A percentile compares a stretch with the other conserved stretches of the same genome.
phyloP scores from a whole-genome alignment of 1,139 yeast species.

The Kurtzmaniella quercitrusa region DNA sequence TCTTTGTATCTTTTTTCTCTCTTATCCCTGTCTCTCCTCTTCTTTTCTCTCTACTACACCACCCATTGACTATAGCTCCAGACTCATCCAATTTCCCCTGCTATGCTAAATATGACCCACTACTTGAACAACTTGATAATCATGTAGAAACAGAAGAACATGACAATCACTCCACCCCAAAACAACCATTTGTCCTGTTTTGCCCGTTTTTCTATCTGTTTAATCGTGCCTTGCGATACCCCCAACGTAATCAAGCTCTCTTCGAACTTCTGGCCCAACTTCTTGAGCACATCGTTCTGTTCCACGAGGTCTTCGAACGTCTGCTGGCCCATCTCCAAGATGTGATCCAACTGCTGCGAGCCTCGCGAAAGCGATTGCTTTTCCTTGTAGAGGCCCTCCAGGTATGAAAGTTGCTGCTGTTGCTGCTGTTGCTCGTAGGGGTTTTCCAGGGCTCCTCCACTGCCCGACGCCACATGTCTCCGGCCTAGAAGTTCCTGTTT shows the following conservation, averaged over 20 bases:
- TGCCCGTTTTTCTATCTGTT: slow-evolving; percentile 79
- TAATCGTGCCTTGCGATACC: slow-evolving; percentile 79
- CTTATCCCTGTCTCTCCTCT: too few species aligned
- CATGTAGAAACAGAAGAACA: slow-evolving; percentile 66
- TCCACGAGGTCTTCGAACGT: slow-evolving; percentile 85
- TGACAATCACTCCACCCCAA: slow-evolving; percentile 65
- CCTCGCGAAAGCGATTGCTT: slow-evolving; percentile 63
- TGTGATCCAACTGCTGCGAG: slow-evolving; percentile 79
- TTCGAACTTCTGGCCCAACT: slow-evolving; percentile 61
- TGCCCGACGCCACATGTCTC: slow-evolving; percentile 24
- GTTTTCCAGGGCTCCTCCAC: slow-evolving; percentile 46
- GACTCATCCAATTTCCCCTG: too few species aligned
- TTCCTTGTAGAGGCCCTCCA: slow-evolving; percentile 69
- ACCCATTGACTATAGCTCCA: too few species aligned
- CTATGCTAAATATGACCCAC: too few species aligned
- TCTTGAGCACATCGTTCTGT: slow-evolving; percentile 69
- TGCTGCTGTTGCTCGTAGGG: slow-evolving; percentile 45
- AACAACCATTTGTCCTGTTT: slow-evolving; percentile 85
- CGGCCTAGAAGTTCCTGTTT: slow-evolving; percentile 62
- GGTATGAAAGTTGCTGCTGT: slow-evolving; percentile 39
- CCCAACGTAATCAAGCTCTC: slow-evolving; percentile 78
- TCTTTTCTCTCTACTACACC: too few species aligned
- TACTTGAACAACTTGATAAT: slow-evolving; percentile 64
- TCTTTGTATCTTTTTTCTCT: too few species aligned
- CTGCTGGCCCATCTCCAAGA: slow-evolving; percentile 81